Evolutionary conservation across 202 grass and related monocot genomes (phyloP).

Genomic region (Cymbopogon flexuosus): DNA sequence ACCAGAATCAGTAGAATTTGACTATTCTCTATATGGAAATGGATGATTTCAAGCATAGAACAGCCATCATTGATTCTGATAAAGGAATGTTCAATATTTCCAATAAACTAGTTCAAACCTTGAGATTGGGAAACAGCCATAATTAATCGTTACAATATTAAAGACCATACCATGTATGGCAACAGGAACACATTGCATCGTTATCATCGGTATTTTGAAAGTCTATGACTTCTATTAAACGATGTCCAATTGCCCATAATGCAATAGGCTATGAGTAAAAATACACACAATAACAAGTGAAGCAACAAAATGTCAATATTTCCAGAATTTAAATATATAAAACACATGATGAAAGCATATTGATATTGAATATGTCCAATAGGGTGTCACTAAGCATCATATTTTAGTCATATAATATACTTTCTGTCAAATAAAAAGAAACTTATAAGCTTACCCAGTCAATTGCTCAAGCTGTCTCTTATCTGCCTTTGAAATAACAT

Average conservation of each 20-base stretch:
- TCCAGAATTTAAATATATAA: background rate
- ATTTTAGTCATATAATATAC: background rate
- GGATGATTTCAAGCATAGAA: background rate
- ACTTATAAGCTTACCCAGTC: constrained; percentile 51
- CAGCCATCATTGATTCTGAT: background rate
- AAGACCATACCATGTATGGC: background rate
- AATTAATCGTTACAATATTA: background rate
- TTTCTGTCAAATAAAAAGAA: constrained; percentile 13
- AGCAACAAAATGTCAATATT: background rate
- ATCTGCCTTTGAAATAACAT: constrained; percentile 60
- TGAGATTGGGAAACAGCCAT: background rate
- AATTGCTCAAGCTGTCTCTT: constrained; percentile 80
- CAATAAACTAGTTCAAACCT: constrained; percentile 1
- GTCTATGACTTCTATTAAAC: constrained; percentile 2
- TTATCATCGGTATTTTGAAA: background rate
- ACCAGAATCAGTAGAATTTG: background rate
- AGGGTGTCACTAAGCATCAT: constrained; percentile 7
- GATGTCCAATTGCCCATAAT: background rate
- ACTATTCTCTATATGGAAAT: background rate
- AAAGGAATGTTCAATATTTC: constrained; percentile 19
- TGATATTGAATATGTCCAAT: background rate
- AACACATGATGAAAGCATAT: background rate
- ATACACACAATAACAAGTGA: background rate
- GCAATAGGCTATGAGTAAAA: background rate
- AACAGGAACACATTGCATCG: background rate